Evolutionary conservation across 2,329 filamentous ascomycete species (phyloP), one percentile per base, ranked within the genome.

Genomic region (Lasiodiplodia sp.): DNA sequence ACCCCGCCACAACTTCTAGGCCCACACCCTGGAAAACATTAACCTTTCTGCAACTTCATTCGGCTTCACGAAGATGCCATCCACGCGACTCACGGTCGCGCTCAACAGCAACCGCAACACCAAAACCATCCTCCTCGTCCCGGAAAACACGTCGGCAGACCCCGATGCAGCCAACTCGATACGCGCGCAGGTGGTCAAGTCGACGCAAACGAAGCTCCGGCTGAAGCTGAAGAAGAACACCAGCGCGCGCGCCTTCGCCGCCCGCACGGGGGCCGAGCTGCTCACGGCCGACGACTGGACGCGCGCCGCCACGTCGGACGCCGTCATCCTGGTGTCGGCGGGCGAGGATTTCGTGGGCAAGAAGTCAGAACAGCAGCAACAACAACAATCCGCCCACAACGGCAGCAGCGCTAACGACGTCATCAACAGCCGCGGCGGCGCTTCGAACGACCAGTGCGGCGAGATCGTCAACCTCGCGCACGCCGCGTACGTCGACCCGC

Each of bases 291-390:
- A 69, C 49, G 75, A 78, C 31, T 79, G 76, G 77, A 72, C 70
- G 53, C 66, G 44, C 38, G 70, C 66, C 12, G 38, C 76, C 10
- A 70, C 68, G 28, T 69, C 77, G 56, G 76, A 79, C 68, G 66
- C 75, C 16, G 69, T 73, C 3, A 66, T 80, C 23, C 71, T 78
- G 8, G 70, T 77, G 2, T 52, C 38, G 14, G 71, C 71, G n/a
- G 75, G 76, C 31, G 77, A 79, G 58, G 74, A 77, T 10, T 77
- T 76, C 70, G 72, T 79, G 23, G 77, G 77, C 2, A 69, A 72
- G 12, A 75, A 69, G 67, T 34, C 31, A 34, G 31, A 34, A 34
- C 74, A 71, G 51, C 73, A 72, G 40, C 23, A 31, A 16, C 23
- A 40, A 10, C 7, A 10, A 7, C 57, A 16, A n/a, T 23, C 23